A percentile compares a stretch with the other conserved stretches of the same genome.
phyloP scores from a whole-genome alignment of 164 flowering plant genomes.

The Chloranthus sessilifolius region DNA sequence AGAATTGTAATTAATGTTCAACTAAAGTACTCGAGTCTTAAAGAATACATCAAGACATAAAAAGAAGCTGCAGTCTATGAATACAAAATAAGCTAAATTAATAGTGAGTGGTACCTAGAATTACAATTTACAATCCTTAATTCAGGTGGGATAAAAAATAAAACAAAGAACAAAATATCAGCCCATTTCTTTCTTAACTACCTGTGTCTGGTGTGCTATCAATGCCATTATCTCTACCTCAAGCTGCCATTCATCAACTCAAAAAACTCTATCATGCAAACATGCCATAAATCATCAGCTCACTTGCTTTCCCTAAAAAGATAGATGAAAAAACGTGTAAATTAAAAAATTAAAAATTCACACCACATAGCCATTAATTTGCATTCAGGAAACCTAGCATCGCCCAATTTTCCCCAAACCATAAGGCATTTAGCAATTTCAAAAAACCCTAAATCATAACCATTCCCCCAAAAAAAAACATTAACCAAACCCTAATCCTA shows the following conservation, averaged over 20 bases:
- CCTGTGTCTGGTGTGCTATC: slow-evolving; percentile 47
- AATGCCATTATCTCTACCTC: slow-evolving; percentile 34
- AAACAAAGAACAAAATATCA: too few relatives aligned
- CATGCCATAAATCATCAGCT: background rate
- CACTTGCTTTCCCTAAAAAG: background rate
- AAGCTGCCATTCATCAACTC: slow-evolving; percentile 34
- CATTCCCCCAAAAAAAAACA: too few relatives aligned
- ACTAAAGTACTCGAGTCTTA: background rate
- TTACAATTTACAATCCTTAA: background rate
- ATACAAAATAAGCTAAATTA: background rate
- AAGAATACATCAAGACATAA: background rate
- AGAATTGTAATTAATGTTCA: too few relatives aligned
- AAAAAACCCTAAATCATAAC: too few relatives aligned
- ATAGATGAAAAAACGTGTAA: background rate
- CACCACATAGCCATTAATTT: too few relatives aligned
- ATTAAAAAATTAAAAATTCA: background rate
- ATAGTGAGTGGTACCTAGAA: background rate
- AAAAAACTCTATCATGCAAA: slow-evolving; percentile 13
- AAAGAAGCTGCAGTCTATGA: background rate
- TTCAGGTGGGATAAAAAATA: background rate
- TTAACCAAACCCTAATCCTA: too few relatives aligned
- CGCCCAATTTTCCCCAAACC: background rate
- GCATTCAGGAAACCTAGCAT: background rate
- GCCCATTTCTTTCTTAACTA: too few relatives aligned
- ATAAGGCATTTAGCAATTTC: background rate